Evolutionary conservation across 345 rosid genomes (phyloP).

Genomic region (Alliaria petiolata): DNA sequence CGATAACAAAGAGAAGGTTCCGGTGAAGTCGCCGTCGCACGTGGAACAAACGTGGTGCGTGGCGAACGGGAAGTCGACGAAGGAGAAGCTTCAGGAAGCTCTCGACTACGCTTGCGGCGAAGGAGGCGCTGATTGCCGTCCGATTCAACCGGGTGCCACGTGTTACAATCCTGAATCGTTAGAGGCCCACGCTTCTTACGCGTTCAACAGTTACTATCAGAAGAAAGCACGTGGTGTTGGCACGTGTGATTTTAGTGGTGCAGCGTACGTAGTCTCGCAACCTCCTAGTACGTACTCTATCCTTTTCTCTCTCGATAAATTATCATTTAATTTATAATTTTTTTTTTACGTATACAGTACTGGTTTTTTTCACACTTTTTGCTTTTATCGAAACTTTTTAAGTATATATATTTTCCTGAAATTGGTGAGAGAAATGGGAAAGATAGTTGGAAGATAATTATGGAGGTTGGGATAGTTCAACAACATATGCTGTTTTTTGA

Average conservation of each 20-base stretch:
- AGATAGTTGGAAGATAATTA: too few species aligned
- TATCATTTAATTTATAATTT: not conserved
- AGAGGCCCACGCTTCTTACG: slow-evolving; percentile 89
- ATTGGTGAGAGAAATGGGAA: not conserved
- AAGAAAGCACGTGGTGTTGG: slow-evolving; percentile 69
- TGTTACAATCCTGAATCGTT: slow-evolving; percentile 71
- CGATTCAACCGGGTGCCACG: slow-evolving; percentile 73
- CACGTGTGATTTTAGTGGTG: slow-evolving; percentile 74
- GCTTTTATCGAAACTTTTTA: too few species aligned
- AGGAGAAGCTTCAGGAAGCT: slow-evolving; percentile 58
- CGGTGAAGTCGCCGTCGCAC: slow-evolving; percentile 18
- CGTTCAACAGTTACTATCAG: slow-evolving; percentile 95
- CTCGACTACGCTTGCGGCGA: slow-evolving; percentile 87
- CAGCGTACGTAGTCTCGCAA: slow-evolving; percentile 75
- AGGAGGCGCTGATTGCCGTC: slow-evolving; percentile 89
- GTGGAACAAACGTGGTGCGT: slow-evolving; percentile 87
- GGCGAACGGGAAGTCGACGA: slow-evolving; percentile 47
- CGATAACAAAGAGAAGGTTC: slow-evolving; percentile 35
- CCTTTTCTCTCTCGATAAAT: not conserved
- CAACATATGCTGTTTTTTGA: too few species aligned
- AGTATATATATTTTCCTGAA: too few species aligned
- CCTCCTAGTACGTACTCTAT: slow-evolving; percentile 60
- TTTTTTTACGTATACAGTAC: not conserved
- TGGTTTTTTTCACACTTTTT: too few species aligned
- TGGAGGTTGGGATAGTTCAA: slow-evolving; percentile 10